Base-by-base conservation (phyloP, 768 basidiomycete species). In the Boletus bicolor region DNA sequence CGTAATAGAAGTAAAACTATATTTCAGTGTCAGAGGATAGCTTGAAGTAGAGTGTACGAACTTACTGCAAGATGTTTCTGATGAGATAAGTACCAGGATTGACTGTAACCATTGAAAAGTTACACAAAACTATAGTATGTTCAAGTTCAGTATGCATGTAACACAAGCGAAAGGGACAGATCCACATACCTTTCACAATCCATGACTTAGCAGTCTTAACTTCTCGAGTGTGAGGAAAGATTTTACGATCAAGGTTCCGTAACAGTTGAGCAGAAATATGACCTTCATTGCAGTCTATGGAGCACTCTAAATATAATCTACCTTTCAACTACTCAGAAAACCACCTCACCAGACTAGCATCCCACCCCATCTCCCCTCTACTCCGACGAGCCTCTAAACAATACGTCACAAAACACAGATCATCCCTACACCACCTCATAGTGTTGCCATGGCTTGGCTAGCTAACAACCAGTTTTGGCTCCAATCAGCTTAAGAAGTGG, bases 241-340 rank as follows among this genome's bases (percentile, higher is more conserved):
- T 39, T 60, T 64, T 15, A 49, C 54, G 14, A 51, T 39, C 3
- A 65, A 35, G 10, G 52, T 54, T 11, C 51, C 58, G 14, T 65
- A 66, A 28, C 64, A 61, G 45, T 57, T 66, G 53, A 63, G 24
- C 9, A 65, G 49, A 41, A 66, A 65, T 17, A 54, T 8, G 8
- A 21, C 34, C 17, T 65, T 65, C 24, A 52, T 47, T 28, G 19
- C 14, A 17, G 34, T n/a, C 58, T 60, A 56, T 10, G 52, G 61
- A 14, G 60, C 30, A 6, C 21, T 19, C 57, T 60, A 57, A 26
- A 51, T 55, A 21, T 53, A 51, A 26, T 46, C 52, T 21, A 61
- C 32, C 56, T 62, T 50, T 8, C 6, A 7, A 36, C 5, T 21
- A 10, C 1, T 57, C 21, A 14, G 35, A 38, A 26, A 41, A 19